Conservation (phyloP, 2,329 filamentous ascomycete genomes). For the Trichoderma pleuroti region DNA sequence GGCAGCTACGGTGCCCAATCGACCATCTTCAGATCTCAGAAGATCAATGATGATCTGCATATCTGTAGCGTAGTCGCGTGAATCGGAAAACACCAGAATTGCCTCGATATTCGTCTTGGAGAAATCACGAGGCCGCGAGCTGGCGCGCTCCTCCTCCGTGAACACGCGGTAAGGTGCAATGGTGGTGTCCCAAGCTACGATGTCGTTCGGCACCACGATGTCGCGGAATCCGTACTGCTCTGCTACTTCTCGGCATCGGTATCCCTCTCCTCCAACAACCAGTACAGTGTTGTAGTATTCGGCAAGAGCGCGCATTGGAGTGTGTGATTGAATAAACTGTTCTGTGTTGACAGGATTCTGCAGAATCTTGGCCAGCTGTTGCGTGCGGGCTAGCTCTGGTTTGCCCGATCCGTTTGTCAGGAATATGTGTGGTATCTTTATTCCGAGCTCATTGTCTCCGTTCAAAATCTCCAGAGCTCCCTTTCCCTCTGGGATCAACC, state of each 20-base stretch:
- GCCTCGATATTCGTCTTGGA: conserved; percentile 1
- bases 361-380: conserved; percentile 8
- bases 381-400: conserved; percentile 9
- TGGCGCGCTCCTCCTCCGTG: conserved; percentile 5
- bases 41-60: conserved; percentile 13
- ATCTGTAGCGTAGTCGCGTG: conserved; percentile 12
- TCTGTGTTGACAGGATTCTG: conserved; percentile 12
- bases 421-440: conserved; percentile 8
- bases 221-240: conserved; percentile 12
- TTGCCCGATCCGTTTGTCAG: conserved; percentile 10
- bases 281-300: conserved; percentile 6
- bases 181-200: conserved; percentile 8
- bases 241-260: conserved; percentile 8
- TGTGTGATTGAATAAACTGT: conserved; percentile 11
- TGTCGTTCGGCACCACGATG: conserved; percentile 9
- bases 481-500: conserved; percentile 8
- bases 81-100: conserved; percentile 9
- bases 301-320: conserved; percentile 10
- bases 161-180: conserved; percentile 8
- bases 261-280: conserved; percentile 9
- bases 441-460: conserved; percentile 10
- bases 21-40: conserved; percentile 3
- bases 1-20: neutral
- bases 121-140: conserved; percentile 8
- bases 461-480: conserved; percentile 8